Evolutionary conservation across 2,329 filamentous ascomycete genomes (phyloP), one percentile per base, ranked within the genome.

Genomic region (Fusarium sarcochroum): DNA sequence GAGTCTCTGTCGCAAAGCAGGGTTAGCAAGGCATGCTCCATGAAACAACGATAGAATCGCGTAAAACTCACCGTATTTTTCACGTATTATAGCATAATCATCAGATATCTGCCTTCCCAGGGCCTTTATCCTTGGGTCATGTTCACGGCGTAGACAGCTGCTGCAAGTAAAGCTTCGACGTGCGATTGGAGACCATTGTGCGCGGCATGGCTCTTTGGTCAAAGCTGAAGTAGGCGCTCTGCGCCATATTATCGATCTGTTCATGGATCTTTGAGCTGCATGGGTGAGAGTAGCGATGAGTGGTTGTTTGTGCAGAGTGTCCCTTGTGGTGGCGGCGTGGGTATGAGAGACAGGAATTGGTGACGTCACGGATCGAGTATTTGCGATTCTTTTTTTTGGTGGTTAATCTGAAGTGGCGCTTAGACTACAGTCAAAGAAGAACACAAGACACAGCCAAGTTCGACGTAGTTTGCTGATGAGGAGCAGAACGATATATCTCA

Each of bases 1-100:
- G 88, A 6, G 85, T 85, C 40, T 82, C 85, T 87, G 60, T 61
- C 75, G 9, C 14, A 30, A 21, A 14, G 17, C 1, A 14, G 14
- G 7, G 14, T 69, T 35, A 69, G 38, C 17, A 52, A 34, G 20
- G 21, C 11, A 9, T 10, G 21, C 41, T 18, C 20, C 2, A 7
- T 5, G 9, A 11, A n/a, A 30, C 18, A 13, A 20, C 7, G 9
- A 10, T 18, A 5, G 14, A 6, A 2, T 13, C 4, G 23, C 17
- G 13, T 18, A 25, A 10, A 17, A 52, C 70, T 35, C 75, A 85
- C 83, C 79, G 65, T 86, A 86, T 46, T 77, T 75, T 10, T 84
- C 80, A 46, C 78, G 80, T 37, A 85, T 76, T 14, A 72, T 64
- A 20, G 84, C 83, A 72, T 82, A 86, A 21, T 85, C 84, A 55